phyloP scores from a whole-genome alignment of 192 early-diverging fungal genomes.

The Backusella tuberculispora region DNA sequence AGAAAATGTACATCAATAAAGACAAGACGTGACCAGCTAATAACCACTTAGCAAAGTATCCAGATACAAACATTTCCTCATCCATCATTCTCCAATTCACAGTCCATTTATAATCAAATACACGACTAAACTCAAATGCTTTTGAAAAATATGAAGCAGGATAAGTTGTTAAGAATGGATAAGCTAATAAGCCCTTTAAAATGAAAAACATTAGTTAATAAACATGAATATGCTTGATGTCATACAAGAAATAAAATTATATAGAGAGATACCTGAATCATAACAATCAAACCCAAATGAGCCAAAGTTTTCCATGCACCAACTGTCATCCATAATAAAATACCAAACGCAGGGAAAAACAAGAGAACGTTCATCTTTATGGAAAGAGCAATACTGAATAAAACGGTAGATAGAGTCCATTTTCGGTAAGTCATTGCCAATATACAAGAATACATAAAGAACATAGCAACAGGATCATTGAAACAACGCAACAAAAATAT shows the following conservation, averaged over 20 bases:
- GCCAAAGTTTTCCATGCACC: constrained; percentile 51
- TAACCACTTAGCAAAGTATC: constrained; percentile 59
- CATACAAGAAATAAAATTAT: neutral
- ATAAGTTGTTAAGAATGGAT: constrained; percentile 46
- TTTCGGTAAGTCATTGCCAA: constrained; percentile 60
- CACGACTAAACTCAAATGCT: constrained; percentile 88
- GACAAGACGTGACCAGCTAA: constrained; percentile 64
- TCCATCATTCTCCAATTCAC: constrained; percentile 93
- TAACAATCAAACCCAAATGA: constrained; percentile 47
- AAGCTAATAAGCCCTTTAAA: constrained; percentile 38
- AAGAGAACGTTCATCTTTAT: constrained; percentile 96
- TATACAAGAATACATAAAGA: constrained; percentile 73
- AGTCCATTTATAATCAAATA: constrained; percentile 92
- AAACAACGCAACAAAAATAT: constrained; percentile 92
- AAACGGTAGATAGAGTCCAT: constrained; percentile 53
- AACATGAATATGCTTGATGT: neutral
- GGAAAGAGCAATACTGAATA: constrained; percentile 83
- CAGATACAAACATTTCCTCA: constrained; percentile 68
- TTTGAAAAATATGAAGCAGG: constrained; percentile 69
- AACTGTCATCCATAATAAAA: constrained; percentile 59
- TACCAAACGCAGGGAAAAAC: constrained; percentile 86
- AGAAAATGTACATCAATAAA: constrained; percentile 60
- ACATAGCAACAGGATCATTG: constrained; percentile 92
- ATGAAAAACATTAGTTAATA: neutral
- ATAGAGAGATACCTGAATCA: constrained; percentile 49